These are phyloP conservation scores for Nemophila menziesii DNA, from an alignment of 257 asterid genomes.

Conservation along the genomic window DNA sequence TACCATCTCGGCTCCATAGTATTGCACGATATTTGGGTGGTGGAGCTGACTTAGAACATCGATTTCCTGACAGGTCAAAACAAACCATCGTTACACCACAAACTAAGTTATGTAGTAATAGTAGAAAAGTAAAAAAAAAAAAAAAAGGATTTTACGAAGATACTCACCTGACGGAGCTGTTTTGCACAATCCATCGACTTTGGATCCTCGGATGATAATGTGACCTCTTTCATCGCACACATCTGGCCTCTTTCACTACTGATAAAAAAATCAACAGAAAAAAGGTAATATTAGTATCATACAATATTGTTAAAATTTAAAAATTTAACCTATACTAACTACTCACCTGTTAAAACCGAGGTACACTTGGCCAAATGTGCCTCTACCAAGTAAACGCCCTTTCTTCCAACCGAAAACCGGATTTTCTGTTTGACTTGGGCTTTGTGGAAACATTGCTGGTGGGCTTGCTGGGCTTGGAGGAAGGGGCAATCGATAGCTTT, in stretches of 20 bases:
- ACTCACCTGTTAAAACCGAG: slow-evolving; percentile 53
- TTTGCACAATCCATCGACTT: slow-evolving; percentile 43
- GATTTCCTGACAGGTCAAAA: slow-evolving; percentile 34
- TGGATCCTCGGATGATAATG: slow-evolving; percentile 31
- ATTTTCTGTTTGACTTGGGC: slow-evolving; percentile 91
- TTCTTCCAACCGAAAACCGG: slow-evolving; percentile 85
- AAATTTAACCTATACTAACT: background rate
- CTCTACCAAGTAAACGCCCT: slow-evolving; percentile 55
- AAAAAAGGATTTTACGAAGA: slow-evolving; percentile 1
- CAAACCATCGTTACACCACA: background rate
- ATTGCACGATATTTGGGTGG: slow-evolving; percentile 64
- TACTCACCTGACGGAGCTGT: slow-evolving; percentile 45
- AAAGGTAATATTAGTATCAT: background rate
- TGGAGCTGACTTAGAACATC: slow-evolving; percentile 40
- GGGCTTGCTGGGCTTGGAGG: slow-evolving; percentile 62
- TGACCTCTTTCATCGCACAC: slow-evolving; percentile 82
- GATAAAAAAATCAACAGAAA: slow-evolving; percentile 5
- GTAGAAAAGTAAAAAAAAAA: slow-evolving; percentile 1
- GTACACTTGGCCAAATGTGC: slow-evolving; percentile 61
- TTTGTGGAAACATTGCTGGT: slow-evolving; percentile 61
- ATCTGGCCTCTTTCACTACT: slow-evolving; percentile 66
- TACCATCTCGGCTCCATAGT: slow-evolving; percentile 58
- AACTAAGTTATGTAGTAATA: background rate
- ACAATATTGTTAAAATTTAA: no score
- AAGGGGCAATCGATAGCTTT: slow-evolving; percentile 81